Percentiles rank a stretch among this genome's conserved stretches.
These are phyloP conservation scores for Cercospora sp. DNA, from an alignment of 2,329 filamentous ascomycete genomes.

Conservation along the genomic window DNA sequence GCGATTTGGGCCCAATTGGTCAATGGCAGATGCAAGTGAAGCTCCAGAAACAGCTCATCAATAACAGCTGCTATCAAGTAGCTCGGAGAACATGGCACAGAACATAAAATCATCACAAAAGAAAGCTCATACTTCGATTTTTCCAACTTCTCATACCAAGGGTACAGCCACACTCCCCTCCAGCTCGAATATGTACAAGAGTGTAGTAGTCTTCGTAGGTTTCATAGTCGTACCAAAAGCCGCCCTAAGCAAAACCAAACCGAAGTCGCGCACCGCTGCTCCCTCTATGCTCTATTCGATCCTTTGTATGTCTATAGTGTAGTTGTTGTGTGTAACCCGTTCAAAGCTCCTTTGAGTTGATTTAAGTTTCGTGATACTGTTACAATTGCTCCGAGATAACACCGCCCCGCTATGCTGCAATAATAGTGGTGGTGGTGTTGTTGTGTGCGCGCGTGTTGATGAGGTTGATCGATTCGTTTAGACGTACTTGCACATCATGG, in stretches of 20 bases:
- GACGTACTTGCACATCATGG: slow-evolving; percentile 77
- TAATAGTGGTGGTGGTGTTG: slow-evolving; percentile 2
- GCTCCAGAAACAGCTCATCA: too few species aligned
- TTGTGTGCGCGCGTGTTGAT: neutral
- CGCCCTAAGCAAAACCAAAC: neutral
- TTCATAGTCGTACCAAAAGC: neutral
- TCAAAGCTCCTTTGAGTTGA: neutral
- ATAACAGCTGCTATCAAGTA: too few species aligned
- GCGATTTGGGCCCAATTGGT: neutral
- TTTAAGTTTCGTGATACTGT: slow-evolving; percentile 22
- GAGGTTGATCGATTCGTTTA: slow-evolving; percentile 31
- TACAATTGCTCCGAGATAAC: slow-evolving; percentile 24
- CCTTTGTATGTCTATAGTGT: neutral
- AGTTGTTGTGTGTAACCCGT: neutral
- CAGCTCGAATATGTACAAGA: neutral
- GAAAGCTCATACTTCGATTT: neutral
- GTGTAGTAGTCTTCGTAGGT: neutral
- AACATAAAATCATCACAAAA: neutral
- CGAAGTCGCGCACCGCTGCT: neutral
- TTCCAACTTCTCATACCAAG: neutral
- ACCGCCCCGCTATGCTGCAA: slow-evolving; percentile 22
- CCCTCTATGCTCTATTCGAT: neutral
- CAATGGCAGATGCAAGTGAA: too few species aligned
- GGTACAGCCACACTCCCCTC: neutral
- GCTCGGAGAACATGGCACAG: too few species aligned